phyloP scores from a whole-genome alignment of 208 protist genomes.

The Leishmania tarentolae region DNA sequence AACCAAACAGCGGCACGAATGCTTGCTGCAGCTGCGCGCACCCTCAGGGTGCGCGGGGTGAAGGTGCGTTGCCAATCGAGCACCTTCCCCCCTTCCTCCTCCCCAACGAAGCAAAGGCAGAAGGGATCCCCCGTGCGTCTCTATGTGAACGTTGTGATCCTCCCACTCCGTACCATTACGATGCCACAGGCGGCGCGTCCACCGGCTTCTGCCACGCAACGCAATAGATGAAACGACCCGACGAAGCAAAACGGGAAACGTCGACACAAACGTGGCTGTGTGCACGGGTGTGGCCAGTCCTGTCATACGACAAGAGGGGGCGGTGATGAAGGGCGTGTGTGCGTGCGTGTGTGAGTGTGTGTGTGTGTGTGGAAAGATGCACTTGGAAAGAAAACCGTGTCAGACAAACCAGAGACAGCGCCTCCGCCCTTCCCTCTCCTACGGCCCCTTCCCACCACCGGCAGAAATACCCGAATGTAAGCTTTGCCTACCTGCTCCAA shows the following conservation, averaged over 20 bases:
- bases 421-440: too few species aligned
- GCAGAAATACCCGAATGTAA: neutral
- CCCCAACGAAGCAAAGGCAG: too few species aligned
- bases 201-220: neutral
- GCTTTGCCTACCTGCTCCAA: neutral
- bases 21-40: too few species aligned
- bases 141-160: neutral
- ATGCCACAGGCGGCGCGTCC: conserved; percentile 5
- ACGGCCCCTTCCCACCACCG: neutral
- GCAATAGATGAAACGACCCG: neutral
- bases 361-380: neutral
- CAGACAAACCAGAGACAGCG: neutral
- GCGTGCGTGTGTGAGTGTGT: neutral
- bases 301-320: neutral
- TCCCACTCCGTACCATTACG: neutral
- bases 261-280: neutral
- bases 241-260: neutral
- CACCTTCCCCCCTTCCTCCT: neutral
- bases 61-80: neutral
- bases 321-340: neutral
- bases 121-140: neutral
- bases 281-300: neutral
- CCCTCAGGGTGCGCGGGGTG: neutral
- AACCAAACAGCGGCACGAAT: neutral
- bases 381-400: neutral